Conservation (phyloP, 306 rosid species). For the Dryas alaskensis region DNA sequence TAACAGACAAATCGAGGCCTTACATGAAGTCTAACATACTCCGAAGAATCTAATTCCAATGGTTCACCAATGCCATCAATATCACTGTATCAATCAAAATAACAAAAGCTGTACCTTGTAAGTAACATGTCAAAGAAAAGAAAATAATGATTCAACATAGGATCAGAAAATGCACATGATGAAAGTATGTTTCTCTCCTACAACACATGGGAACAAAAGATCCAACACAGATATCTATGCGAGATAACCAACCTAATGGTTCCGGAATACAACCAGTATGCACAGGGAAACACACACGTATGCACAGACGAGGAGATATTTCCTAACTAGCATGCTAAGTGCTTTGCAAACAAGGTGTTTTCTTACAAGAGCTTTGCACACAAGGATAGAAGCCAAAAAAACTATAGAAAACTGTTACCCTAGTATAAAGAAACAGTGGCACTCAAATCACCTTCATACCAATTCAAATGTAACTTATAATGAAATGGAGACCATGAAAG, state of each 20-base stretch:
- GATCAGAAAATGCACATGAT: background rate
- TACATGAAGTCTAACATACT: slow-evolving; percentile 47
- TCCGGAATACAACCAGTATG: slow-evolving; percentile 3
- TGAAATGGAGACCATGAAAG: background rate
- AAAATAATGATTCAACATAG: background rate
- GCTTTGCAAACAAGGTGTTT: background rate
- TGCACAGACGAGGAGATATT: background rate
- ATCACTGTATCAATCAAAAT: slow-evolving; percentile 47
- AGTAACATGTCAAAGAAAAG: slow-evolving; percentile 12
- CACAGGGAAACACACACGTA: background rate
- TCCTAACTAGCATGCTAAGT: background rate
- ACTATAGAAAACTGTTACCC: background rate
- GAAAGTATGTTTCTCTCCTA: background rate
- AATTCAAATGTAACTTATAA: background rate
- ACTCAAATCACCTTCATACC: background rate
- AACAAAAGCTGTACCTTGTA: slow-evolving; percentile 24
- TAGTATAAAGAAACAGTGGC: background rate
- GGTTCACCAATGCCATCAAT: slow-evolving; percentile 48
- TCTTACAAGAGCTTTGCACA: background rate
- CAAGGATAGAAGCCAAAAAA: background rate
- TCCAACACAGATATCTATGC: background rate
- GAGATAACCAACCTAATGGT: background rate
- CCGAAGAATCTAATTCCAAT: slow-evolving; percentile 45
- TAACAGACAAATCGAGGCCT: slow-evolving; percentile 22
- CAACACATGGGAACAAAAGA: background rate